Percentiles rank a stretch among this genome's conserved stretches.
phyloP scores from a whole-genome alignment of 208 protist genomes.

The Leishmania major region DNA sequence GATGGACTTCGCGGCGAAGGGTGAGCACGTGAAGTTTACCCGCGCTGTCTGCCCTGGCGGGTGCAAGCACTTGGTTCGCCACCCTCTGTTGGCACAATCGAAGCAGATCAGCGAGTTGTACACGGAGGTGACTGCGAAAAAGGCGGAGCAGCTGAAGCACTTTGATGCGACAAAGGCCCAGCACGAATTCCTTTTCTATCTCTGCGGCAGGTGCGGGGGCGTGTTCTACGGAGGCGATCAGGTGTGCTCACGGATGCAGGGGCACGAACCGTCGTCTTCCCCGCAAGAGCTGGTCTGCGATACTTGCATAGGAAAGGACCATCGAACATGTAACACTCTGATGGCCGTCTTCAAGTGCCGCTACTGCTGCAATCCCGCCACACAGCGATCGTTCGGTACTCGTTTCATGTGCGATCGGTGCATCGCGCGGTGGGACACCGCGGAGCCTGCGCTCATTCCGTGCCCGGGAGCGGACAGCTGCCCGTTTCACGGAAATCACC shows the following conservation, averaged over 20 bases:
- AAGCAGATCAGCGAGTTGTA: constrained; percentile 45
- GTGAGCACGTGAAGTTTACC: constrained; percentile 83
- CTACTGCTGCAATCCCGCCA: constrained; percentile 91
- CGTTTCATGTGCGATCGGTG: constrained; percentile 83
- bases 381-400: constrained; percentile 82
- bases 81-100: constrained; percentile 53
- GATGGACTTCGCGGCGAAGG: constrained; percentile 70
- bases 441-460: constrained; percentile 53
- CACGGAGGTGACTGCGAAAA: constrained; percentile 30
- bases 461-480: constrained; percentile 61
- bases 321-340: constrained; percentile 7
- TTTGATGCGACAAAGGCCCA: constrained; percentile 44
- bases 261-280: constrained; percentile 59
- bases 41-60: constrained; percentile 82
- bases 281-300: constrained; percentile 76
- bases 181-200: constrained; percentile 82
- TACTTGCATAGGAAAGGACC: constrained; percentile 39
- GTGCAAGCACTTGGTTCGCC: constrained; percentile 76
- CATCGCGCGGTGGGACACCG: constrained; percentile 60
- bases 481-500: constrained; percentile 56
- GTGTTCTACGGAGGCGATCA: constrained; percentile 83
- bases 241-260: constrained; percentile 72
- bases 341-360: constrained; percentile 77
- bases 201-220: constrained; percentile 62
- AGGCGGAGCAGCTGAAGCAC: constrained; percentile 26